Conservation (phyloP, 768 basidiomycete genomes). For the Tylopilus rubrobrunneus region DNA sequence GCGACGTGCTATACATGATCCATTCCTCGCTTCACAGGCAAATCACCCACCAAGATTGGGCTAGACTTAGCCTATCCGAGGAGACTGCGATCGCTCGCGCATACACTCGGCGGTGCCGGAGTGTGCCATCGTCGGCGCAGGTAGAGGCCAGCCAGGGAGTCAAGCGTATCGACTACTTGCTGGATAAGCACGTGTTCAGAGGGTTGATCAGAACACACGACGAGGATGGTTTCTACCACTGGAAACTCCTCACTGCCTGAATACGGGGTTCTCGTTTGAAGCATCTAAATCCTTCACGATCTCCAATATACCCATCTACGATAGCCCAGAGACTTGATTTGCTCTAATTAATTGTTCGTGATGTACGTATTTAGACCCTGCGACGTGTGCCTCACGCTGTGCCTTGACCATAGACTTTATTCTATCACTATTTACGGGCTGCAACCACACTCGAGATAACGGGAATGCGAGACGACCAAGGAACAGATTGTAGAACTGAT, state of each 20-base stretch:
- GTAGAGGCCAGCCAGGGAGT: conserved; percentile 37
- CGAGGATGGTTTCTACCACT: conserved; percentile 28
- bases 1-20: conserved; percentile 54
- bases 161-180: conserved; percentile 37
- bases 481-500: background rate
- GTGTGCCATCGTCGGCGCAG: conserved; percentile 27
- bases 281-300: background rate
- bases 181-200: conserved; percentile 33
- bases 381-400: background rate
- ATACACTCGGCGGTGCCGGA: conserved; percentile 35
- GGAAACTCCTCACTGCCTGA: conserved; percentile 26
- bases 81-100: conserved; percentile 33
- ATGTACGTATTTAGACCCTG: background rate
- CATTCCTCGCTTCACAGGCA: conserved; percentile 44
- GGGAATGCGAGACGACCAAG: too few species aligned
- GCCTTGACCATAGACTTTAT: background rate
- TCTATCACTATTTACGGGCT: background rate
- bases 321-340: background rate
- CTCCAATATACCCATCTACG: background rate
- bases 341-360: background rate
- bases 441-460: too few species aligned
- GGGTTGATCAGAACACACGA: conserved; percentile 33
- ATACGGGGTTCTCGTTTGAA: background rate
- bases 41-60: conserved; percentile 37
- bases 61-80: conserved; percentile 20